Percentiles rank a stretch among this genome's conserved stretches.
phyloP scores from a whole-genome alignment of 164 flowering plant genomes.

The Litsea cubeba region DNA sequence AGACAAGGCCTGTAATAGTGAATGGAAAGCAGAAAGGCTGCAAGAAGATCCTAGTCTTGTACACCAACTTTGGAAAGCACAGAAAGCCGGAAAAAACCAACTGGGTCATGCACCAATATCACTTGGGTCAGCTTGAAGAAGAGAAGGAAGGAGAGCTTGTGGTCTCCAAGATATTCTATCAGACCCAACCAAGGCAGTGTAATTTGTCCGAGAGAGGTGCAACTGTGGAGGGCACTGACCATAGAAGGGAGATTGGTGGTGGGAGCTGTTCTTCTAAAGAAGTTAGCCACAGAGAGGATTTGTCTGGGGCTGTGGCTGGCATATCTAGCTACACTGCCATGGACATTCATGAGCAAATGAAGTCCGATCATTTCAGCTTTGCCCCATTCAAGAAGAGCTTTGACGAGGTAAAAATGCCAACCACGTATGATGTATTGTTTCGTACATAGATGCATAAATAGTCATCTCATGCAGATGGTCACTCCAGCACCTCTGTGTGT shows the following conservation, averaged over 20 bases:
- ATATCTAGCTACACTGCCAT: constrained; percentile 41
- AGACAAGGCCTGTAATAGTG: constrained; percentile 91
- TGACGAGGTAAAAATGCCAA: constrained; percentile 8
- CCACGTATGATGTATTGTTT: neutral
- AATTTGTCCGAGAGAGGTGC: constrained; percentile 53
- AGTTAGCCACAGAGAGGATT: constrained; percentile 39
- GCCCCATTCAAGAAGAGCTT: constrained; percentile 29
- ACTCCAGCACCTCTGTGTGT: too few relatives aligned
- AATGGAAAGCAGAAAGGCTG: constrained; percentile 95
- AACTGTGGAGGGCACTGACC: constrained; percentile 36
- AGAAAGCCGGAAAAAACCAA: constrained; percentile 96
- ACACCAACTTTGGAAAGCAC: constrained; percentile 92
- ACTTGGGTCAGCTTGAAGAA: constrained; percentile 85
- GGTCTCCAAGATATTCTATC: constrained; percentile 95
- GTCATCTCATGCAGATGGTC: neutral
- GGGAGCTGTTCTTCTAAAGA: constrained; percentile 60
- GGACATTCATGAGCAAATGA: constrained; percentile 65
- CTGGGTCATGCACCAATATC: constrained; percentile 99
- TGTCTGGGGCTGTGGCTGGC: constrained; percentile 26
- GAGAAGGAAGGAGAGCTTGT: constrained; percentile 99
- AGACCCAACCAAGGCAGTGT: constrained; percentile 97
- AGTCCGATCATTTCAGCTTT: constrained; percentile 57
- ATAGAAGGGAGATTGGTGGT: constrained; percentile 51
- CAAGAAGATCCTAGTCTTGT: constrained; percentile 93
- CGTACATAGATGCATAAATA: neutral